Conservation (phyloP, 257 asterid species). For the Coffea eugenioides region DNA sequence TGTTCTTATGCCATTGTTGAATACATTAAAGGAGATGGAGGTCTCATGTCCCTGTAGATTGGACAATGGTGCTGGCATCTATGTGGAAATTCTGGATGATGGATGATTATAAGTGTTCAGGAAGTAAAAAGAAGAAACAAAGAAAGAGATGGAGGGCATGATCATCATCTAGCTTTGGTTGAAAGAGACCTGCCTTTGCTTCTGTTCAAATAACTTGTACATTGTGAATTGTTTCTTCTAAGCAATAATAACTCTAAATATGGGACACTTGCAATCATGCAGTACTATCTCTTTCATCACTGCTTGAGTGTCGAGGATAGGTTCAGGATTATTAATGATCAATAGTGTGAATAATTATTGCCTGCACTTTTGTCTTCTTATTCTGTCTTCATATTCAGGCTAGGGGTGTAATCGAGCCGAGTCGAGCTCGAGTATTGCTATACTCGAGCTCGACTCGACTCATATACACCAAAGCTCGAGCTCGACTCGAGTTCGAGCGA, state of each 20-base stretch:
- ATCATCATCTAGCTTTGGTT: not conserved
- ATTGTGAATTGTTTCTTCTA: not conserved
- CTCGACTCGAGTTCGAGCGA: too few relatives aligned
- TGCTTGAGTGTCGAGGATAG: not conserved
- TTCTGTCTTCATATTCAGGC: constrained; percentile 14
- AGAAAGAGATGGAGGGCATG: not conserved
- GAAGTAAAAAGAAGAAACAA: not conserved
- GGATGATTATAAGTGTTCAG: not conserved
- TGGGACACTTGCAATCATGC: constrained; percentile 13
- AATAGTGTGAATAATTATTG: not conserved
- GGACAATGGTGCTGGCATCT: constrained; percentile 16
- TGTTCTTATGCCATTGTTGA: not conserved
- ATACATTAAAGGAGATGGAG: constrained; percentile 1
- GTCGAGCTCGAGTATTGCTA: too few relatives aligned
- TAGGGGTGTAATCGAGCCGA: too few relatives aligned
- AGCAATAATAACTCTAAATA: constrained; percentile 13
- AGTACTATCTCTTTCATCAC: constrained; percentile 16
- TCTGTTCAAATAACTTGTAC: constrained; percentile 17
- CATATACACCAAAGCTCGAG: too few relatives aligned
- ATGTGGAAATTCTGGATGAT: constrained; percentile 10
- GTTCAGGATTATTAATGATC: not conserved
- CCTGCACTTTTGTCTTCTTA: constrained; percentile 19
- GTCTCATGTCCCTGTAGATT: not conserved
- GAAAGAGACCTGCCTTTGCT: constrained; percentile 14
- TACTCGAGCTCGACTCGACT: too few relatives aligned